phyloP scores from a whole-genome alignment of 1,284 basidiomycete genomes.

The Sporisorium graminicola region DNA sequence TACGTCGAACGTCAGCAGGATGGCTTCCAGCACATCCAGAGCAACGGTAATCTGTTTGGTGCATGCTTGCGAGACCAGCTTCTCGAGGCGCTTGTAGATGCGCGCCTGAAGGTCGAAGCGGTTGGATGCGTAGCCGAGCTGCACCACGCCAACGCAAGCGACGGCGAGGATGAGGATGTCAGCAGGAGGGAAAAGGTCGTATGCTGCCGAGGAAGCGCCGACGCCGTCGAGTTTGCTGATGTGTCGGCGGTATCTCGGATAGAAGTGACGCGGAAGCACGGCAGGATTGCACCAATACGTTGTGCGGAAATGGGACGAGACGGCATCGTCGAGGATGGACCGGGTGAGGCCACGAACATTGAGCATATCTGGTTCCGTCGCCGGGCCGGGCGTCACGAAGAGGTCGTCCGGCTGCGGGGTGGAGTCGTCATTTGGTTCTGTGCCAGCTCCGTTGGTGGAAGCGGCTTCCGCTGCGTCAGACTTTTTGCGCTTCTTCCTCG shows the following conservation, averaged over 20 bases:
- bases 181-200: slow-evolving; percentile 24
- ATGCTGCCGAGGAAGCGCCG: slow-evolving; percentile 11
- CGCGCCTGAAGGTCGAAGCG: slow-evolving; percentile 49
- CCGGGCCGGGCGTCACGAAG: slow-evolving; percentile 9
- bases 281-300: slow-evolving; percentile 46
- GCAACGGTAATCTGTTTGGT: slow-evolving; percentile 36
- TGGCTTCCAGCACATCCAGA: slow-evolving; percentile 39
- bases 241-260: slow-evolving; percentile 30
- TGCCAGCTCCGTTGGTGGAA: not conserved
- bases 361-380: slow-evolving; percentile 30
- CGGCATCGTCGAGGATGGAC: slow-evolving; percentile 31
- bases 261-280: slow-evolving; percentile 34
- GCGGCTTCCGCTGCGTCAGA: slow-evolving; percentile 13
- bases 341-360: slow-evolving; percentile 41
- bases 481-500: slow-evolving; percentile 30
- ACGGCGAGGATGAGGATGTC: slow-evolving; percentile 41
- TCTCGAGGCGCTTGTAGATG: slow-evolving; percentile 40
- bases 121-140: slow-evolving; percentile 20
- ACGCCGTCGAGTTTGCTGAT: slow-evolving; percentile 30
- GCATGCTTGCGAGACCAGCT: slow-evolving; percentile 33
- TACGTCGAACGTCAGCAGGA: slow-evolving; percentile 35
- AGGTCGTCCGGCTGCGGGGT: slow-evolving; percentile 1
- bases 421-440: not conserved
- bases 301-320: slow-evolving; percentile 33
- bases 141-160: slow-evolving; percentile 42